Evolutionary conservation across 371 early-diverging fungal genomes (phyloP), one percentile per base, ranked within the genome.

Genomic region (Rhizomucor miehei): DNA sequence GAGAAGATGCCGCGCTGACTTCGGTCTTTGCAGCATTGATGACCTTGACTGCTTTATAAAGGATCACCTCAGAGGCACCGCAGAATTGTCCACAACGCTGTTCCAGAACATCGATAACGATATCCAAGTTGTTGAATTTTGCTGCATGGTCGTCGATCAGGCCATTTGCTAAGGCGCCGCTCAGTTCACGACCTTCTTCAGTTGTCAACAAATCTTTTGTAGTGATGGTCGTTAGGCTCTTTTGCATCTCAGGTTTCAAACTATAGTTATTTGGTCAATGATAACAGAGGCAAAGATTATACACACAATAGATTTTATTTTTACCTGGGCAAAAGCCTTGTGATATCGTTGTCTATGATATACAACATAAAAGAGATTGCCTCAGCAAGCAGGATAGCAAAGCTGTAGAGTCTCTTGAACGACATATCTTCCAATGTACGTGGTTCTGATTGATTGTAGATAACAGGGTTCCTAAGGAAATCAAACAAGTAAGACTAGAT

Each of bases 61-160:
- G 67, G 0, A 88, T 59, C 19, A 90, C 87, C 53, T 91, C 89
- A 12, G 80, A 77, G 1, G 78, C 66, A 25, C 69, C 76, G 64
- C 90, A 92, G 62, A 93, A 87, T 0, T 84, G 68, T 39, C 87
- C 84, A 64, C 93, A 94, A 16, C 81, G 75, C 25, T 80, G 62
- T 53, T 85, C 82, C 40, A 93, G 71, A 1, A 63, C 43, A 48
- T 70, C 71, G 3, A 56, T 53, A 19, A 64, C 64, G 11, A 59
- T 52, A 39, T 64, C 55, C 39, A 64, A 29, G n/a, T 64, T 56
- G 35, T 24, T 56, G 47, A 48, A 59, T 16, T 50, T 47, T 36
- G 54, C 53, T 23, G 59, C 34, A 14, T 58, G 54, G 1, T 69
- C 69, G 51, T 79, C 76, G 44, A 90, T 79, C 48, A 89, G 69